Evolutionary conservation across 1,284 basidiomycete genomes (phyloP).

Genomic region (Trametes pubescens): DNA sequence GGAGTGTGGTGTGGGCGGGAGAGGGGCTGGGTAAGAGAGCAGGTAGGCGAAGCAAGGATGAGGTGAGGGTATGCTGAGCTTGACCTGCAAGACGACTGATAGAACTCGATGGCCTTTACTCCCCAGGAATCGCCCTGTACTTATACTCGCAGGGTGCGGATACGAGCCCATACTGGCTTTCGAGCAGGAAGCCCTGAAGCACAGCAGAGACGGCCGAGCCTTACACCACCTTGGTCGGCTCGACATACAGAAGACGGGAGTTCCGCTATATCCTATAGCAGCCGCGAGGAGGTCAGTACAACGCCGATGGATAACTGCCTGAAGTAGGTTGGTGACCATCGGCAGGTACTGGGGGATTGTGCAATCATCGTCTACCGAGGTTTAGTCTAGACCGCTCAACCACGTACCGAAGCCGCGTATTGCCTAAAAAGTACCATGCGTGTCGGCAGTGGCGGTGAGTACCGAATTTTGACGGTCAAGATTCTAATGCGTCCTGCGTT

Average conservation of each 20-base stretch:
- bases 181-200: not conserved
- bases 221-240: not conserved
- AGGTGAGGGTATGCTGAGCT: constrained; percentile 12
- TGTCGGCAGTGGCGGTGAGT: not conserved
- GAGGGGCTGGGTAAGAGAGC: not conserved
- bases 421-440: not conserved
- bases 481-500: not conserved
- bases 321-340: not conserved
- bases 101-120: constrained; percentile 9
- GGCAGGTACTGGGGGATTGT: not conserved
- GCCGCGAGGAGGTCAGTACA: not conserved
- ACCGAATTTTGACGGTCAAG: not conserved
- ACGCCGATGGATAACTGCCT: not conserved
- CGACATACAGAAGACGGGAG: not conserved
- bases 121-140: not conserved
- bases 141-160: constrained; percentile 19
- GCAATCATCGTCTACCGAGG: not conserved
- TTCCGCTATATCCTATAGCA: not conserved
- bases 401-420: not conserved
- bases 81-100: constrained; percentile 26
- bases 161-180: not conserved
- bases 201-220: not conserved
- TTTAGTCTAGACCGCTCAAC: not conserved
- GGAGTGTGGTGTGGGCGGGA: constrained; percentile 1
- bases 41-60: not conserved